Evolutionary conservation across 208 protist genomes (phyloP), one percentile per base, ranked within the genome.

Genomic region (Leishmania braziliensis): DNA sequence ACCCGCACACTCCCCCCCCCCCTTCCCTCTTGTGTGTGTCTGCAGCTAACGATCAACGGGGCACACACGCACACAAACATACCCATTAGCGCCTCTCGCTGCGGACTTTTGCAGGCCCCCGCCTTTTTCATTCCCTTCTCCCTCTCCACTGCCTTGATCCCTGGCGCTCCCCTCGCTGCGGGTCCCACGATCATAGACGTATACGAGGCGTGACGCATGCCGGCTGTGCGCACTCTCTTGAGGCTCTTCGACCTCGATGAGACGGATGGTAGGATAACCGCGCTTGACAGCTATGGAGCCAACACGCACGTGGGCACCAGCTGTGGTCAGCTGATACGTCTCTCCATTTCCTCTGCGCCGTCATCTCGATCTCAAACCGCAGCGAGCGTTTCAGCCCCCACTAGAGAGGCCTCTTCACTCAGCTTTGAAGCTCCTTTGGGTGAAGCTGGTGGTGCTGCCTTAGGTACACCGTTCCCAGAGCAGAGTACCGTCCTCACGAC

Each of bases 241-340:
- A 88, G 90, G 58, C 87, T 97, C 10, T 91, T 84, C 78, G 88
- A 90, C 56, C 74, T 96, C 26, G 81, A 90, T 14, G 69, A 82
- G 33, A 81, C 89, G 39, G 66, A 93, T 72, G 94, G 92, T 12
- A 51, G 78, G 46, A 91, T 95, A 29, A 92, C 91, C 8, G 89
- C 94, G 2, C 89, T 97, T 66, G 92, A 96, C 72, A 90, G 82
- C 63, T 88, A 92, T 79, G 86, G 77, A 20, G 68, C 62, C 46
- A 82, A 91, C 36, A 71, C 95, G 29, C 93, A 94, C 73, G 78
- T 93, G 6, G 94, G 94, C 39, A 97, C 94, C 20, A 85, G 86
- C 50, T 68, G 75, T 23, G 94, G 94, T 16, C 83, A 86, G 1
- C 70, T 97, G 9, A 63, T 96, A 4, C 86, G 90, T 46, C 86